These are phyloP conservation scores for Evansstolkia leycettana DNA, from an alignment of 495 filamentous ascomycete species.

Conservation along the genomic window DNA sequence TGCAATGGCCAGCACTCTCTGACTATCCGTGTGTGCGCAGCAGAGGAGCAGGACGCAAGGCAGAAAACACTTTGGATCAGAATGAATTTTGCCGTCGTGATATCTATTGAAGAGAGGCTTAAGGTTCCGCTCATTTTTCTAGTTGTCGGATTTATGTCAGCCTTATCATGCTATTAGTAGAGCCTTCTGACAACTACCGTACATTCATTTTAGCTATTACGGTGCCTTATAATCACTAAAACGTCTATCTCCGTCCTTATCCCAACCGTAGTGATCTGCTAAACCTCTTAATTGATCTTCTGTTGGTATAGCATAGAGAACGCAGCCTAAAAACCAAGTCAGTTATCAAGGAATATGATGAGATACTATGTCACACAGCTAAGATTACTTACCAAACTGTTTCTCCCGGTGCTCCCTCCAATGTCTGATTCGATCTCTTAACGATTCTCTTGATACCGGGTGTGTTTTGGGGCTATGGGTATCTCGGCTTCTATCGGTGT, in stretches of 20 bases:
- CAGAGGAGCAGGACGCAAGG: no score
- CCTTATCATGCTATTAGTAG: no score
- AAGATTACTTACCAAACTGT: conserved; percentile 8
- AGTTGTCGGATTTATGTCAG: no score
- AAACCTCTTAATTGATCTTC: conserved; percentile 9
- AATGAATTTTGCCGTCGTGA: no score
- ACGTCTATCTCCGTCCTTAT: conserved; percentile 12
- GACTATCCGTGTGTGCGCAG: no score
- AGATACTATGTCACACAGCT: conserved; percentile 4
- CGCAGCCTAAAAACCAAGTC: conserved; percentile 8
- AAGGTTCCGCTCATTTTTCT: no score
- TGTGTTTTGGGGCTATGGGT: neutral
- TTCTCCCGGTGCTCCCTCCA: conserved; percentile 11
- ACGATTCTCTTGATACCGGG: conserved; percentile 2
- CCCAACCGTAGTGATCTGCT: conserved; percentile 12
- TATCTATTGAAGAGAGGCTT: no score
- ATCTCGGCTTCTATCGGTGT: conserved; percentile 1
- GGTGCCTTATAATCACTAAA: conserved; percentile 6
- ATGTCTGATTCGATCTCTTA: conserved; percentile 6
- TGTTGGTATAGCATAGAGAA: conserved; percentile 10
- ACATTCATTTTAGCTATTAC: no score
- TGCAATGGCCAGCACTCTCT: no score
- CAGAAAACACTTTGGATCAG: no score
- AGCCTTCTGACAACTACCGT: no score
- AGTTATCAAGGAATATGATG: conserved; percentile 2